Base-by-base conservation (phyloP, 2,329 filamentous ascomycete species). In the Alternaria infectoria region DNA sequence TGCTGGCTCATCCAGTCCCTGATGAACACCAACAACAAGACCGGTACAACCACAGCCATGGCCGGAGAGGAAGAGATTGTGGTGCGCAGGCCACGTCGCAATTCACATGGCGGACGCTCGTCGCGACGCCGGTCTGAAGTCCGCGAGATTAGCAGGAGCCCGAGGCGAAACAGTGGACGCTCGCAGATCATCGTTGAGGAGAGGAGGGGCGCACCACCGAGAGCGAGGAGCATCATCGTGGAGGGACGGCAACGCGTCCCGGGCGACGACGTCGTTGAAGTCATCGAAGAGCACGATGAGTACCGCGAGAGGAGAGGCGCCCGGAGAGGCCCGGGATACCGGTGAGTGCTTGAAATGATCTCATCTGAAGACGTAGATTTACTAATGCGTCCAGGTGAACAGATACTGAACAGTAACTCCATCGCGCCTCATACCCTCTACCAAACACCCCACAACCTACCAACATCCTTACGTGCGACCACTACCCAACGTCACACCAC, bases 41-140 rank as follows among this genome's bases (percentile, higher is more conserved):
- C 51, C 1, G 64, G 66, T 63, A 79, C 80, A n/a, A 66, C 57
- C 13, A 71, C 70, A 0, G 80, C 80, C 52, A 81, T 86, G 66
- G 76, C 79, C 2, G 80, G 77, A n/a, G 81, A 84, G 67, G 88
- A 90, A 59, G 86, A 89, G 65, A 88, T 90, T 74, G 86, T 91
- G 76, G 75, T 79, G 57, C 71, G 78, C 46, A 73, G 74, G 45
- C 58, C 73, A 44, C 62, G 67, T 55, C 77, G 73, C 65, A 68
- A 73, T 25, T 73, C 74, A 21, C 75, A 77, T 9, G 74, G 77
- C 19, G 66, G 69, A n/a, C 72, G 74, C n/a, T 77, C 74, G 46
- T 72, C 74, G 15, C 73, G 70, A 19, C 76, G 67, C 54, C 73
- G 77, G 19, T 71, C 70, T 6, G 75, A 81, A 60, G 70, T 80